A percentile compares a stretch with the other conserved stretches of the same genome.
These are phyloP conservation scores for Hypoxylon sp. DNA, from an alignment of 2,329 filamentous ascomycete species.

Conservation along the genomic window DNA sequence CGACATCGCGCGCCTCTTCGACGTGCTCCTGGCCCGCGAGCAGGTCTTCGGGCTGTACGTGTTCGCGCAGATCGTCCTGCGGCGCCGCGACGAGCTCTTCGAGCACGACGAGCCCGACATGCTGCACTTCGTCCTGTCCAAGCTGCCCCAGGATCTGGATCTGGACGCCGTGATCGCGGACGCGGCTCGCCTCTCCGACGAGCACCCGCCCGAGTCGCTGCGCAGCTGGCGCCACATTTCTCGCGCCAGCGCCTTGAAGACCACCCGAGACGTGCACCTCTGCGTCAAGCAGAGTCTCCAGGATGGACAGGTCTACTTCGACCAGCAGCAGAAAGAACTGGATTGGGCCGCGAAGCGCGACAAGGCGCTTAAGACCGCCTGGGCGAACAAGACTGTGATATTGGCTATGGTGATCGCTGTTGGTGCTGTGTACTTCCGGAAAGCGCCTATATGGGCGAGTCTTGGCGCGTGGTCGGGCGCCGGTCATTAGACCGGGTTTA, in stretches of 20 bases:
- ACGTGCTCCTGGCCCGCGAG: slow-evolving; percentile 86
- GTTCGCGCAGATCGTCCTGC: slow-evolving; percentile 87
- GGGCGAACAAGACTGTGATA: slow-evolving; percentile 71
- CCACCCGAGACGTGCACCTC: slow-evolving; percentile 65
- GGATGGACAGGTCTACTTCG: slow-evolving; percentile 74
- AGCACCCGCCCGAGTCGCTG: slow-evolving; percentile 76
- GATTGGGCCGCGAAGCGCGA: slow-evolving; percentile 67
- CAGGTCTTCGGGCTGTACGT: slow-evolving; percentile 91
- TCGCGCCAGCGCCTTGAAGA: slow-evolving; percentile 82
- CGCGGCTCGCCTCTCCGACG: slow-evolving; percentile 69
- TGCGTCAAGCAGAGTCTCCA: slow-evolving; percentile 65
- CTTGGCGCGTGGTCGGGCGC: slow-evolving; percentile 38
- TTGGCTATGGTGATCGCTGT: slow-evolving; percentile 73
- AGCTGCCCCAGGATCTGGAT: slow-evolving; percentile 82
- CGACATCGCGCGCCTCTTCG: slow-evolving; percentile 90
- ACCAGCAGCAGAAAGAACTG: slow-evolving; percentile 77
- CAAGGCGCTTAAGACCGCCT: slow-evolving; percentile 60
- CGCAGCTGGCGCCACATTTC: slow-evolving; percentile 78
- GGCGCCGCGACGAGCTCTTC: slow-evolving; percentile 83
- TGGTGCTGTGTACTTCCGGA: slow-evolving; percentile 73
- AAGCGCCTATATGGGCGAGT: slow-evolving; percentile 48
- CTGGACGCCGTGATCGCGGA: slow-evolving; percentile 78
- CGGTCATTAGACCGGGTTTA: too few species aligned
- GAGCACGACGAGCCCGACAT: slow-evolving; percentile 87
- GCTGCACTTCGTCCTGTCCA: slow-evolving; percentile 86